A percentile compares a stretch with the other conserved stretches of the same genome.
Conservation (phyloP, 2,329 filamentous ascomycete genomes). For the Paecilomyces sp. region DNA sequence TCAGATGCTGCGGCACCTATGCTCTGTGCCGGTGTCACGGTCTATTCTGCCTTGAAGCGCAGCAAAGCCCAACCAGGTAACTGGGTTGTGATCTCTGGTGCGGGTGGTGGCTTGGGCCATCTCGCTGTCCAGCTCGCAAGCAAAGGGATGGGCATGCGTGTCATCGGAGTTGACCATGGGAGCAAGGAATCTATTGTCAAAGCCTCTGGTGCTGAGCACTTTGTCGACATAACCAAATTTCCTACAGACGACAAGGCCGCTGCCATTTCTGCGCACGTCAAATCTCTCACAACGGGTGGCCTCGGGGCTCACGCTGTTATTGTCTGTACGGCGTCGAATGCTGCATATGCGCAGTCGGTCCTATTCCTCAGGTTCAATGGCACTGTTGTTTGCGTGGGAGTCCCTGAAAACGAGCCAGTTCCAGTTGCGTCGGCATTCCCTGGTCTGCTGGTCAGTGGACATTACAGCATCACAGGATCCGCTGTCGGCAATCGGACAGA, state of each 20-base stretch:
- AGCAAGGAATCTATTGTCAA: conserved; percentile 53
- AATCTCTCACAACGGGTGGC: conserved; percentile 46
- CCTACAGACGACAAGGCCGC: conserved; percentile 39
- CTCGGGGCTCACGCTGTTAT: conserved; percentile 56
- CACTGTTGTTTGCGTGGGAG: conserved; percentile 46
- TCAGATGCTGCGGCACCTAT: conserved; percentile 59
- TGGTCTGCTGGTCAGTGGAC: conserved; percentile 31
- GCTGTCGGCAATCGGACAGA: conserved; percentile 46
- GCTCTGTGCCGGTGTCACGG: conserved; percentile 61
- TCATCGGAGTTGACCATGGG: conserved; percentile 59
- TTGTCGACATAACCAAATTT: conserved; percentile 54
- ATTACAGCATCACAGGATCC: conserved; percentile 43
- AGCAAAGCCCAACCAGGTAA: conserved; percentile 52
- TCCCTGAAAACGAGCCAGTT: conserved; percentile 40
- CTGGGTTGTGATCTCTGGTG: conserved; percentile 54
- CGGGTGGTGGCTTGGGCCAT: conserved; percentile 59
- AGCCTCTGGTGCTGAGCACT: conserved; percentile 58
- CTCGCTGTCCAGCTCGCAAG: conserved; percentile 55
- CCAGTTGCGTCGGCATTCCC: conserved; percentile 42
- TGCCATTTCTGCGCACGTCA: conserved; percentile 49
- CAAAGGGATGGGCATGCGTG: conserved; percentile 55
- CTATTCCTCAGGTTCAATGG: conserved; percentile 44
- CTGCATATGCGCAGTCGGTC: conserved; percentile 44
- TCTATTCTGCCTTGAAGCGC: conserved; percentile 60
- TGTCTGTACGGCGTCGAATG: conserved; percentile 47